These are phyloP conservation scores for Rhodotorula paludigena DNA, from an alignment of 768 basidiomycete genomes.

Conservation along the genomic window DNA sequence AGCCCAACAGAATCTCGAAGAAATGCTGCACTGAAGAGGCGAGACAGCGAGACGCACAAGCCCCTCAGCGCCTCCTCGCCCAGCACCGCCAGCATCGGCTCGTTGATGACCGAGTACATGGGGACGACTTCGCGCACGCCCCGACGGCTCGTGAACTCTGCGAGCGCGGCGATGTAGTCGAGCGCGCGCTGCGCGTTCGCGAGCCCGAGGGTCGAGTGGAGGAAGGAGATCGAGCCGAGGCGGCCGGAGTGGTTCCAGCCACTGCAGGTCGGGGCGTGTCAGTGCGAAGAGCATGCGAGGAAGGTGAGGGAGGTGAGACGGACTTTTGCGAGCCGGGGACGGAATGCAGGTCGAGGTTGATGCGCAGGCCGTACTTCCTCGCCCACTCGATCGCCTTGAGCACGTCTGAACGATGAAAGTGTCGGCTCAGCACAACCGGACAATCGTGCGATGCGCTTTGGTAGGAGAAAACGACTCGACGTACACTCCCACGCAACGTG, in stretches of 20 bases:
- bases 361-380: slow-evolving; percentile 89
- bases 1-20: no score
- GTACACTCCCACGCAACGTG: slow-evolving; percentile 67
- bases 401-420: slow-evolving; percentile 53
- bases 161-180: slow-evolving; percentile 76
- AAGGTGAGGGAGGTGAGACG: no score
- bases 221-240: slow-evolving; percentile 67
- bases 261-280: slow-evolving; percentile 49
- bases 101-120: slow-evolving; percentile 85
- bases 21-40: no score
- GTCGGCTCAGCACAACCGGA: no score
- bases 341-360: slow-evolving; percentile 82
- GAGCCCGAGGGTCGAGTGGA: slow-evolving; percentile 65
- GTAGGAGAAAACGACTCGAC: slow-evolving; percentile 41
- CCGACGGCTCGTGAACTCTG: slow-evolving; percentile 67
- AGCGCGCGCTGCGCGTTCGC: slow-evolving; percentile 88
- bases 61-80: slow-evolving; percentile 50
- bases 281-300: neutral
- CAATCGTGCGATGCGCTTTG: neutral
- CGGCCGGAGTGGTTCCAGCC: slow-evolving; percentile 95
- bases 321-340: slow-evolving; percentile 64
- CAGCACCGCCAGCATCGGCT: slow-evolving; percentile 61
- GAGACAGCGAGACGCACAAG: slow-evolving; percentile 24
- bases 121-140: slow-evolving; percentile 59
- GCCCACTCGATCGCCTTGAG: slow-evolving; percentile 90